Base-by-base conservation (phyloP, 352 stramenopile species). In the Halophytophthora batemanensis region DNA sequence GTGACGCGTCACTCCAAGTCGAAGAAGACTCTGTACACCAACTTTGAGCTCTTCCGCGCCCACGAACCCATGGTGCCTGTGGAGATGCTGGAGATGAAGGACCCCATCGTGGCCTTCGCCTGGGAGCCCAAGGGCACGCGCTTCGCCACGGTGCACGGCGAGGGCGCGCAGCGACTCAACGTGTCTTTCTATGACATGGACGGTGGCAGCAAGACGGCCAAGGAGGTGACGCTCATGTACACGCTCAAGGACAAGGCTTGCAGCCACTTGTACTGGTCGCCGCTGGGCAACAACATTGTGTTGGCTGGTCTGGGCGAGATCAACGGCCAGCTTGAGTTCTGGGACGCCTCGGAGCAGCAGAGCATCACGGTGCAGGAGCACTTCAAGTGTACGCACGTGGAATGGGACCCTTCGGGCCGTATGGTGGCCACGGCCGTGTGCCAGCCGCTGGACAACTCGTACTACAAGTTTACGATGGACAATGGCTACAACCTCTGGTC, bases 11-110 rank as follows among this genome's bases (percentile, higher is more conserved):
- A 93, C 72, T 91, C 80, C 61, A 95, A 93, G 77, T 90, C 78
- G 3, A 98, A 98, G 78, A 99, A 99, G 82, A 99, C 96, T 33
- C 79, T 98, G 41, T 99, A 97, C 80, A 99, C 98, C 50, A 98
- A 98, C 67, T 97, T 99, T 66, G 96, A 99, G 71, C 74, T 99
- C 38, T 99, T 99, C 78, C 83, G 96, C 48, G 75, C 99, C 37
- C 90, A 88, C 39, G 94, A 99, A 61, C 47, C 83, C 29, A 91
- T 97, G 45, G 88, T 99, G 58, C 96, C 96, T 0, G 95, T 99
- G 3, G 96, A 99, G 72, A 98, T 98, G 90, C 74, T 99, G 13
- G 95, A 99, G 71, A 87, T 98, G 51, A 98, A 98, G 69, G 85
- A 98, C 55, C 93, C 80, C 38, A 89, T 98, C 37, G 91, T 98